Conservation (phyloP, 371 early-diverging fungal genomes). For the Batrachochytrium dendrobatidis region DNA sequence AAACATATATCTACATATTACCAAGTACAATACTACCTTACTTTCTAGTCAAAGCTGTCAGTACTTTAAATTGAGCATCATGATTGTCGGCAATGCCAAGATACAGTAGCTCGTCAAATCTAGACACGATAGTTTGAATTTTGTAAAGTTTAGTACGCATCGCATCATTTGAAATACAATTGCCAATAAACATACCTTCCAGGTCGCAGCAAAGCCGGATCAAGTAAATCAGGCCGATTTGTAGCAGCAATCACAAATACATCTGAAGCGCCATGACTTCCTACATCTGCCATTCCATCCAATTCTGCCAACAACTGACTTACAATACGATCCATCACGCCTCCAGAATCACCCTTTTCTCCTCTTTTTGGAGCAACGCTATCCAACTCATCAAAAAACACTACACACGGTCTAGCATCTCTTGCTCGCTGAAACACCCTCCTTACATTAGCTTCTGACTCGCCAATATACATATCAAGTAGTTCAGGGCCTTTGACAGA, state of each 20-base stretch:
- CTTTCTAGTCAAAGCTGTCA: conserved; percentile 91
- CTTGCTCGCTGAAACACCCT: conserved; percentile 96
- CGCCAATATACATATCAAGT: conserved; percentile 92
- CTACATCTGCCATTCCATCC: conserved; percentile 72
- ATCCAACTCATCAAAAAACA: conserved; percentile 99
- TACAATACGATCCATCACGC: conserved; percentile 98
- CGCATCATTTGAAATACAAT: conserved; percentile 7
- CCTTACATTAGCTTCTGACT: conserved; percentile 94
- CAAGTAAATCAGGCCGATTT: conserved; percentile 98
- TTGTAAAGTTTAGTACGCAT: not conserved
- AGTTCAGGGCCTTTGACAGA: conserved; percentile 99
- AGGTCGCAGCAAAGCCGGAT: conserved; percentile 93
- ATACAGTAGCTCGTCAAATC: conserved; percentile 94
- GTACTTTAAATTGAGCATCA: conserved; percentile 76
- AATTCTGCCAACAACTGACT: conserved; percentile 91
- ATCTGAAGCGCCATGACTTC: conserved; percentile 52
- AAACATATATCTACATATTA: not conserved
- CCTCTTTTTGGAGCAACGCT: conserved; percentile 96
- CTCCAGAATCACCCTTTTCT: conserved; percentile 93
- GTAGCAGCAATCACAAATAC: conserved; percentile 99
- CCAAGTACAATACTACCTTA: too few species aligned
- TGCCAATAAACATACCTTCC: conserved; percentile 61
- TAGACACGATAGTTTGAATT: conserved; percentile 12
- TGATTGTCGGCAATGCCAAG: conserved; percentile 85
- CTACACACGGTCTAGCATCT: conserved; percentile 97